Evolutionary conservation across 176 grass and related monocot genomes (phyloP).

Genomic region (Otatea glauca): DNA sequence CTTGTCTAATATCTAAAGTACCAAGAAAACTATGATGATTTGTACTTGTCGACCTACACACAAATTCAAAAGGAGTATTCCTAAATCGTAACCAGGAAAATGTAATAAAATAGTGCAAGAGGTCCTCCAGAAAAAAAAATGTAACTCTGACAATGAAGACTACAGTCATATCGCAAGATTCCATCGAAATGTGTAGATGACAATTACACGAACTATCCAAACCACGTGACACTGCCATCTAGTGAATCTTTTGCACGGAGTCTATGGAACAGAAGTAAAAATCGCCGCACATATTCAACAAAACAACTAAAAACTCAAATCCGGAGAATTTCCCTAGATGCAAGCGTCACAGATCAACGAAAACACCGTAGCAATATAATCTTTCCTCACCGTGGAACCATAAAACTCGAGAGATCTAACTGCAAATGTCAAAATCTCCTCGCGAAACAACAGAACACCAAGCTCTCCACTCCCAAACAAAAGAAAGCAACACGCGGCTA

Average conservation of each 20-base stretch:
- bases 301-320: constrained; percentile 25
- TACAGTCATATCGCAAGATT: background rate
- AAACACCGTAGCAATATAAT: background rate
- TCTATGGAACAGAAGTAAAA: background rate
- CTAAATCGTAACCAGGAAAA: background rate
- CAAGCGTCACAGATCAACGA: background rate
- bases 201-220: background rate
- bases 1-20: background rate
- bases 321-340: background rate
- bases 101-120: background rate
- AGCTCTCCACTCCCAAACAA: background rate
- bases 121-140: background rate
- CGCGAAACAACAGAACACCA: constrained; percentile 26
- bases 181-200: constrained; percentile 9
- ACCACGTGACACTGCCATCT: constrained; percentile 1
- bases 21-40: background rate
- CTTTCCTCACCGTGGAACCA: background rate
- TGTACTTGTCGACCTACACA: background rate
- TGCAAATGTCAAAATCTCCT: background rate
- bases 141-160: background rate
- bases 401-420: constrained; percentile 39
- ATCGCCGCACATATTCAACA: background rate
- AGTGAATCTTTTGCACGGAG: background rate
- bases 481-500: background rate
- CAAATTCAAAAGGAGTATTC: background rate